Evolutionary conservation across 176 grass and related monocot genomes (phyloP), one percentile per base, ranked within the genome.

Genomic region (Panicum miliaceum): DNA sequence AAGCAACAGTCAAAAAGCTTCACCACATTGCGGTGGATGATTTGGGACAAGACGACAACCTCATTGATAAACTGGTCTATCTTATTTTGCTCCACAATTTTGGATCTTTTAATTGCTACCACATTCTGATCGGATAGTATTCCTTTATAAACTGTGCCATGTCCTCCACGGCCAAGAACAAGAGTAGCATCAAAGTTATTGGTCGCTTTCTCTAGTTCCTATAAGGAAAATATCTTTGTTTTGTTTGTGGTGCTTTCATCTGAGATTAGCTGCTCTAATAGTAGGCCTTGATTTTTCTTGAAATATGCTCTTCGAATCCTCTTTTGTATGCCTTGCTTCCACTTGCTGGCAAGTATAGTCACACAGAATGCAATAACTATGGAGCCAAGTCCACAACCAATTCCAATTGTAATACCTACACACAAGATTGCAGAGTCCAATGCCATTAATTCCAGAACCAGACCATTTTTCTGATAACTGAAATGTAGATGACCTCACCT

Each of bases 21-120:
- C 0, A 88, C 85, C 18, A 87, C 85, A 64, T 93, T 90, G n/a
- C 77, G 80, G 9, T 93, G 88, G 3, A 72, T 76, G 20, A 90
- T 88, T 36, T 88, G 85, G 6, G 88, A 90, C 0, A 93, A 7
- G 8, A 93, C 82, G 7, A 34, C 77, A n/a, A 90, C 82, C 40
- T 93, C 88, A 0, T 90, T 93, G 23, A 93, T 93, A 27, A 93
- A 93, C 12, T 90, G 71, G 12, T 89, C 82, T 37, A 81, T 81
- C 64, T 93, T 48, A 42, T 3, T 82, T 80, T 89, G 79, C 34
- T 93, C 84, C 6, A 79, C 56, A 0, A 87, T 23, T 37, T 90
- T 90, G 0, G 91, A 86, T 26, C 23, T 93, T 41, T 93, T 93
- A 2, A 87, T 87, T 0, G 87, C 87, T 20, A 93, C 81, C 2